Percentiles rank a stretch among this genome's conserved stretches.
Evolutionary conservation across 768 basidiomycete genomes (phyloP).

Genomic region (Lactarius tabidus): DNA sequence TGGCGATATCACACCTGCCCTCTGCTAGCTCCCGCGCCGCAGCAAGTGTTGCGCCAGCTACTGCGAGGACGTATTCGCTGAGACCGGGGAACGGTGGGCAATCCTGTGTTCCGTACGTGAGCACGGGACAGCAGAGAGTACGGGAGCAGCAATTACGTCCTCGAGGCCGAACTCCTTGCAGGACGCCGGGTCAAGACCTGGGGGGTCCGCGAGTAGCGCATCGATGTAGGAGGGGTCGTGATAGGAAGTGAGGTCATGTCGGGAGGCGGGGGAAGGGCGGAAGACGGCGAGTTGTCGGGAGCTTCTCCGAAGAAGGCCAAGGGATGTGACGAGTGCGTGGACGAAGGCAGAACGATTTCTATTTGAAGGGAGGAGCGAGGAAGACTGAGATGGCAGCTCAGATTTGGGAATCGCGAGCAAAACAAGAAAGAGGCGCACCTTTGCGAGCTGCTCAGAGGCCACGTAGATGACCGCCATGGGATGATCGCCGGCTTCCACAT

Average conservation of each 20-base stretch:
- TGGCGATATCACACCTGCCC: slow-evolving; percentile 52
- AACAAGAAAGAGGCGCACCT: slow-evolving; percentile 34
- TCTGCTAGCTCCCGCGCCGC: slow-evolving; percentile 60
- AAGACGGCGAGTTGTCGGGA: slow-evolving; percentile 9
- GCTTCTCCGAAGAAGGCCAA: slow-evolving; percentile 22
- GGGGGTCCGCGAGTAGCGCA: slow-evolving; percentile 9
- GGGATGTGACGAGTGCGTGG: slow-evolving; percentile 29
- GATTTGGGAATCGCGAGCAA: not conserved
- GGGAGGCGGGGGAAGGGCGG: slow-evolving; percentile 13
- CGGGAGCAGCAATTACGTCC: slow-evolving; percentile 40
- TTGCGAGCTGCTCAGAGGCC: slow-evolving; percentile 55
- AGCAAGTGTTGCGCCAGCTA: slow-evolving; percentile 77
- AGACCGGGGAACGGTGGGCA: slow-evolving; percentile 76
- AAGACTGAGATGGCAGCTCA: slow-evolving; percentile 19
- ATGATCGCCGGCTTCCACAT: not conserved
- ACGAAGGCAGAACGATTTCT: slow-evolving; percentile 30
- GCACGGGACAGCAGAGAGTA: not conserved
- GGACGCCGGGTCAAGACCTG: slow-evolving; percentile 22
- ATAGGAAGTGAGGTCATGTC: slow-evolving; percentile 16
- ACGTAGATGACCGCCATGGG: slow-evolving; percentile 41
- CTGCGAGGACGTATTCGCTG: slow-evolving; percentile 58
- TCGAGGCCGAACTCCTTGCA: slow-evolving; percentile 51
- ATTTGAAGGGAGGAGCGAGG: slow-evolving; percentile 33
- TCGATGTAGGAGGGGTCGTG: slow-evolving; percentile 22
- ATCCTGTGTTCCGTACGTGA: slow-evolving; percentile 46